Evolutionary conservation across 2,329 filamentous ascomycete species (phyloP), one percentile per base, ranked within the genome.

Genomic region (Claviceps fusiformis): DNA sequence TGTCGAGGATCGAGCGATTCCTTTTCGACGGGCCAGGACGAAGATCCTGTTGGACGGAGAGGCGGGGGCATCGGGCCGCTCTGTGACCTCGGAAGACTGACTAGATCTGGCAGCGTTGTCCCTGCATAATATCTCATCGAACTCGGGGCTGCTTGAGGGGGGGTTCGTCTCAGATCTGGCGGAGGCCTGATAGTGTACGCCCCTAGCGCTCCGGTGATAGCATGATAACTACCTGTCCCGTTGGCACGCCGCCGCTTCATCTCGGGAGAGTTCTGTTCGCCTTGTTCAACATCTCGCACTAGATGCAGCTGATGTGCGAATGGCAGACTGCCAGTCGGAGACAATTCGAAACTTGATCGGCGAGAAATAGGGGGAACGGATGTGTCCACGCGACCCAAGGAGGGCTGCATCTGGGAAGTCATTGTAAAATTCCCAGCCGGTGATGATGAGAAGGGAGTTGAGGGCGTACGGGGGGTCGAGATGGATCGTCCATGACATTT

Each of bases 401-500:
- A 54, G 0, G 62, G 58, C 10, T 61, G 55, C 17, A 54, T 46
- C 50, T 64, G 63, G 6, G 64, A 60, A 57, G 24, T 49, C 51
- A 48, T 60, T 29, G 51, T 45, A 50, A 57, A 57, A 39, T 62
- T 67, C 17, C 65, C 62, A 8, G 68, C 63, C 3, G 70, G 65
- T 3, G 72, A 63, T 3, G 62, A 68, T 19, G 67, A 63, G 54
- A 73, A 73, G 1, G 77, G 73, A 3, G 73, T 77, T 17, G 71
- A 77, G 0, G 82, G 80, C 9, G 82, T 83, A 44, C 76, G 75
- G 0, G 83, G 81, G 6, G 81, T 81, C 53, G 78, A 77, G 62
- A 85, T 82, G 63, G 77, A 82, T 11, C 82, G 75, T 13, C 87
- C 86, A 57, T 85, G 83, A 61, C 87, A 91, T 73, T 83, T 88